A percentile compares a stretch with the other conserved stretches of the same genome.
These are phyloP conservation scores for Symbiotaphrina buchneri DNA, from an alignment of 495 filamentous ascomycete genomes.

Conservation along the genomic window DNA sequence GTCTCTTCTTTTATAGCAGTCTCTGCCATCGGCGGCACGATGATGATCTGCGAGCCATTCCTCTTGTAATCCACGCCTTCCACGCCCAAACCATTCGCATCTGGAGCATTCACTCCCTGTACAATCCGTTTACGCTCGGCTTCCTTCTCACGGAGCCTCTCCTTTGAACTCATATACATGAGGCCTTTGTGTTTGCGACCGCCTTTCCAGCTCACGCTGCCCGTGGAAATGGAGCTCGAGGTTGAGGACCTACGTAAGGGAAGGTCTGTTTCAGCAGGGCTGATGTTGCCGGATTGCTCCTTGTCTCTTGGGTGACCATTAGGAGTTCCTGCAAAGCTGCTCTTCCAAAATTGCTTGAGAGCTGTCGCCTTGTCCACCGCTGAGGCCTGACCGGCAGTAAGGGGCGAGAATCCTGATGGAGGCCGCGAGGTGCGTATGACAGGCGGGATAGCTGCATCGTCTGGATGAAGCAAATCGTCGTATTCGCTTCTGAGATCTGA, in stretches of 20 bases:
- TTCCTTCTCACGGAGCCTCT: constrained; percentile 27
- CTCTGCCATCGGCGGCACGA: no score
- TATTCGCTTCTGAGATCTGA: constrained; percentile 11
- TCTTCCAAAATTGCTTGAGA: constrained; percentile 13
- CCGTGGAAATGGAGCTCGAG: constrained; percentile 2
- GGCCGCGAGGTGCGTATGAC: constrained; percentile 73
- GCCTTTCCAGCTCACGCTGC: constrained; percentile 28
- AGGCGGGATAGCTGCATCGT: constrained; percentile 60
- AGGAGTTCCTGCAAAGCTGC: constrained; percentile 21
- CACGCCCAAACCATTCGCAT: no score
- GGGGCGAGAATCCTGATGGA: constrained; percentile 43
- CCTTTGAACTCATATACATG: constrained; percentile 38
- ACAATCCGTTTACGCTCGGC: constrained; percentile 24
- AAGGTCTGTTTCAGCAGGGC: no score
- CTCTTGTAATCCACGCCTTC: no score
- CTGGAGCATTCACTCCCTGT: no score
- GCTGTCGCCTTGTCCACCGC: constrained; percentile 20
- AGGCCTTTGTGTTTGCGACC: constrained; percentile 24
- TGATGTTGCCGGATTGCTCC: constrained; percentile 1
- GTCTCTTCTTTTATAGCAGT: no score
- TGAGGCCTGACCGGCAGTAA: constrained; percentile 30
- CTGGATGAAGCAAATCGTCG: constrained; percentile 27
- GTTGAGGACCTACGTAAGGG: constrained; percentile 2
- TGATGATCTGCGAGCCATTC: no score
- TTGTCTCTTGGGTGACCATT: constrained; percentile 2